A percentile compares a stretch with the other conserved stretches of the same genome.
These are phyloP conservation scores for Priceomyces haplophilus DNA, from an alignment of 805 yeast species.

Conservation along the genomic window DNA sequence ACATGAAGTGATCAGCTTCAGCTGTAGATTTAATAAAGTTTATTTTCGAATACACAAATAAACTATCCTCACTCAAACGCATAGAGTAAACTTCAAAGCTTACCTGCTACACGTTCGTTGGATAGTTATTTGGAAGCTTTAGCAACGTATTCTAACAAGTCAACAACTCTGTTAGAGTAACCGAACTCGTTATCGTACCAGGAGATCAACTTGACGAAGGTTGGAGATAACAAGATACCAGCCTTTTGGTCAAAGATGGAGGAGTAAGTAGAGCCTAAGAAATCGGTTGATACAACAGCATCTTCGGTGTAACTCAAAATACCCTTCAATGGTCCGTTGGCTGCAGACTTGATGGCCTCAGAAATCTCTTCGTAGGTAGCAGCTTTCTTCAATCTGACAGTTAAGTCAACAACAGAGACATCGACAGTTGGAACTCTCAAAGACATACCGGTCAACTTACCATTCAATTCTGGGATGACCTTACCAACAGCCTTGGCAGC, in stretches of 20 bases:
- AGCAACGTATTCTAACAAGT: constrained; percentile 79
- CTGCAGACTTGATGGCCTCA: constrained; percentile 68
- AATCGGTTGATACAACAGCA: constrained; percentile 87
- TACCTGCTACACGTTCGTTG: constrained; percentile 2
- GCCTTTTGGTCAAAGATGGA: constrained; percentile 90
- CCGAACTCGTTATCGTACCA: constrained; percentile 98
- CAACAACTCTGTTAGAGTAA: constrained; percentile 95
- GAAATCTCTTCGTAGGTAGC: constrained; percentile 83
- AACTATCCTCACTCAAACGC: not conserved
- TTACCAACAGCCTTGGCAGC: constrained; percentile 98
- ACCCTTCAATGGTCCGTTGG: constrained; percentile 78
- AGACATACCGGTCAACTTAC: constrained; percentile 92
- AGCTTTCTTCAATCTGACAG: constrained; percentile 73
- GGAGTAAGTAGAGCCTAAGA: constrained; percentile 78
- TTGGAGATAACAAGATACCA: constrained; percentile 82
- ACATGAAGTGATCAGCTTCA: not conserved
- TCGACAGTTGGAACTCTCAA: constrained; percentile 92
- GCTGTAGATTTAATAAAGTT: not conserved
- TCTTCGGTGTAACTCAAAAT: constrained; percentile 88
- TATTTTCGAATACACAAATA: not conserved
- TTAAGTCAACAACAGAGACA: constrained; percentile 90
- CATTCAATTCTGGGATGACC: constrained; percentile 87
- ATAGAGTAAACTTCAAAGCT: constrained; percentile 1
- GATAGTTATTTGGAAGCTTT: constrained; percentile 31
- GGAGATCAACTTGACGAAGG: constrained; percentile 85